A percentile compares a stretch with the other conserved stretches of the same genome.
These are phyloP conservation scores for Westerdykella aurantiaca DNA, from an alignment of 2,329 filamentous ascomycete species.

Conservation along the genomic window DNA sequence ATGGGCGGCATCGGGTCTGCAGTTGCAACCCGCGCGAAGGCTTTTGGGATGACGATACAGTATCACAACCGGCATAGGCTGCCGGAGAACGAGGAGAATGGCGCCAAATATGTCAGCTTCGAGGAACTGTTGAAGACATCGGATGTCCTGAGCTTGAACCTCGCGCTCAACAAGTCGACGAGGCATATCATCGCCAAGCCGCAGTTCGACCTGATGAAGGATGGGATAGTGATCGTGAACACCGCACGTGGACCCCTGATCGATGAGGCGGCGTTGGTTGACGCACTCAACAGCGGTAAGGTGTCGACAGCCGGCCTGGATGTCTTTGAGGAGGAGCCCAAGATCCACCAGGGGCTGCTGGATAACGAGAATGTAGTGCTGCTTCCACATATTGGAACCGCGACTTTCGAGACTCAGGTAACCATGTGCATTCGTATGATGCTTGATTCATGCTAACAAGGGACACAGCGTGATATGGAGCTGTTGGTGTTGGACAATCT, in stretches of 20 bases:
- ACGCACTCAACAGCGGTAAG: constrained; percentile 50
- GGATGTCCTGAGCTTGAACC: constrained; percentile 52
- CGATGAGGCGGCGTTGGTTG: constrained; percentile 51
- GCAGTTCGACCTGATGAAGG: constrained; percentile 51
- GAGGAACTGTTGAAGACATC: constrained; percentile 50
- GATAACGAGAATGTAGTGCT: constrained; percentile 49
- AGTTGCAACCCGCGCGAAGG: constrained; percentile 44
- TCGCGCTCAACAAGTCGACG: constrained; percentile 48
- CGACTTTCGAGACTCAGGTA: constrained; percentile 54
- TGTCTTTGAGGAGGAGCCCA: constrained; percentile 54
- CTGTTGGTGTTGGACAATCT: constrained; percentile 54
- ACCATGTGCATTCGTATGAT: constrained; percentile 3
- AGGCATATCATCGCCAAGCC: constrained; percentile 48
- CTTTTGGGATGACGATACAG: constrained; percentile 53
- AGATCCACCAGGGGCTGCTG: constrained; percentile 47
- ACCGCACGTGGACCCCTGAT: constrained; percentile 54
- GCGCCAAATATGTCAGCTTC: constrained; percentile 51
- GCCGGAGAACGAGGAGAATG: constrained; percentile 37
- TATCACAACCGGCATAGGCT: constrained; percentile 51
- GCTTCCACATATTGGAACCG: constrained; percentile 56
- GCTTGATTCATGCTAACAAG: not conserved
- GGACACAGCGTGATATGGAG: constrained; percentile 50
- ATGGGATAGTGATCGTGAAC: constrained; percentile 53
- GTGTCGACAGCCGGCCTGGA: constrained; percentile 52
- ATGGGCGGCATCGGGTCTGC: constrained; percentile 56